Evolutionary conservation across 345 rosid species (phyloP).

Genomic region (Schrenkiella parvula): DNA sequence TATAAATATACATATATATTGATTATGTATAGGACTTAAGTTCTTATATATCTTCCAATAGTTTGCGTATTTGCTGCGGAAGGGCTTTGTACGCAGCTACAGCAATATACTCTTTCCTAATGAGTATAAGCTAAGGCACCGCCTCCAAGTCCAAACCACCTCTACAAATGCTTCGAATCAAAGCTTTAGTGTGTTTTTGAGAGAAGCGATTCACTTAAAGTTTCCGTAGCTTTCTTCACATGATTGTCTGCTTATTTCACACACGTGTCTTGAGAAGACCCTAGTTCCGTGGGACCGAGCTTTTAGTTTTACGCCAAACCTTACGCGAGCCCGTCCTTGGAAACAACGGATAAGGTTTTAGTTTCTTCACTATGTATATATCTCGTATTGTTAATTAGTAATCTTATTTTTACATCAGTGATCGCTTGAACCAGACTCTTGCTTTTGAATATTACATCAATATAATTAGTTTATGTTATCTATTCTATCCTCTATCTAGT

Average conservation of each 20-base stretch:
- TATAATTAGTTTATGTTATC: conserved; percentile 10
- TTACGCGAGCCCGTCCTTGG: conserved; percentile 5
- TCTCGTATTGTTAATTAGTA: neutral
- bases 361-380: neutral
- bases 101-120: no score
- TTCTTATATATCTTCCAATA: neutral
- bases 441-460: neutral
- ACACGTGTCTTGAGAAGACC: conserved; percentile 22
- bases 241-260: conserved; percentile 13
- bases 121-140: no score
- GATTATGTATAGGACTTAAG: neutral
- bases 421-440: conserved; percentile 25
- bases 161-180: neutral
- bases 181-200: neutral
- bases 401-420: neutral
- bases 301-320: conserved; percentile 19
- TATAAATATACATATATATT: neutral
- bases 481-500: neutral
- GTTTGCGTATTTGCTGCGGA: neutral
- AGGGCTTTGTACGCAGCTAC: no score
- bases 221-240: conserved; percentile 16
- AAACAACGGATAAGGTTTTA: conserved; percentile 15
- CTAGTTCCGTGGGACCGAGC: conserved; percentile 8
- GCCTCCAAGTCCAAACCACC: neutral
- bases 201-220: conserved; percentile 2